A percentile compares a stretch with the other conserved stretches of the same genome.
phyloP scores from a whole-genome alignment of 768 basidiomycete genomes.

The Psilocybe sp. region DNA sequence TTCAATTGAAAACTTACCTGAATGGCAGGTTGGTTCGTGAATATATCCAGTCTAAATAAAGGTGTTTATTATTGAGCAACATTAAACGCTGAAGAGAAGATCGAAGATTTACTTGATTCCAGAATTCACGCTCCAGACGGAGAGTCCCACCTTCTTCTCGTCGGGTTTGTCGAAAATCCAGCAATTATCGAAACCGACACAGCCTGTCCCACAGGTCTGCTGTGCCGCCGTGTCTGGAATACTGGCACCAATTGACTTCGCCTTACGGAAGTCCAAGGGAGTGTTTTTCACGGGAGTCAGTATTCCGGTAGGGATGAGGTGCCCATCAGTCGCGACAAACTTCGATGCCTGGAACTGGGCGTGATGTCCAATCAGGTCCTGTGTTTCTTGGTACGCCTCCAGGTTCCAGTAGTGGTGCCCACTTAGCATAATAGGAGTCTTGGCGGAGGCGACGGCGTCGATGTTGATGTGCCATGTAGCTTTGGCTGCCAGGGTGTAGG shows the following conservation, averaged over 20 bases:
- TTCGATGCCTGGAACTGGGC: slow-evolving; percentile 35
- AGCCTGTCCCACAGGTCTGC: slow-evolving; percentile 42
- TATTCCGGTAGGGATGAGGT: slow-evolving; percentile 39
- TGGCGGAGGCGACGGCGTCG: slow-evolving; percentile 28
- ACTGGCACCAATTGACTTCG: slow-evolving; percentile 35
- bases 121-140: slow-evolving; percentile 43
- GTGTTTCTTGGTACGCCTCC: slow-evolving; percentile 39
- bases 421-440: slow-evolving; percentile 44
- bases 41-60: slow-evolving; percentile 34
- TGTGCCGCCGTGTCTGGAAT: slow-evolving; percentile 32
- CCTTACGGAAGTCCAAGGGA: slow-evolving; percentile 39
- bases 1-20: slow-evolving; percentile 24
- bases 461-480: slow-evolving; percentile 38
- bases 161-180: slow-evolving; percentile 39
- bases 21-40: slow-evolving; percentile 42
- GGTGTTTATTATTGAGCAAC: background rate
- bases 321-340: slow-evolving; percentile 37
- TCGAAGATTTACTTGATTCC: slow-evolving; percentile 35
- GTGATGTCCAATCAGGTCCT: slow-evolving; percentile 34
- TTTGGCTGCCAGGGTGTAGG: slow-evolving; percentile 32
- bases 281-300: slow-evolving; percentile 32
- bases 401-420: slow-evolving; percentile 45
- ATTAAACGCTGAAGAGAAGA: background rate
- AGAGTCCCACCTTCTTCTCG: slow-evolving; percentile 27
- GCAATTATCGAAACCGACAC: slow-evolving; percentile 45